A percentile compares a stretch with the other conserved stretches of the same genome.
phyloP scores from a whole-genome alignment of 345 rosid genomes.

The Microthlaspi erraticum region DNA sequence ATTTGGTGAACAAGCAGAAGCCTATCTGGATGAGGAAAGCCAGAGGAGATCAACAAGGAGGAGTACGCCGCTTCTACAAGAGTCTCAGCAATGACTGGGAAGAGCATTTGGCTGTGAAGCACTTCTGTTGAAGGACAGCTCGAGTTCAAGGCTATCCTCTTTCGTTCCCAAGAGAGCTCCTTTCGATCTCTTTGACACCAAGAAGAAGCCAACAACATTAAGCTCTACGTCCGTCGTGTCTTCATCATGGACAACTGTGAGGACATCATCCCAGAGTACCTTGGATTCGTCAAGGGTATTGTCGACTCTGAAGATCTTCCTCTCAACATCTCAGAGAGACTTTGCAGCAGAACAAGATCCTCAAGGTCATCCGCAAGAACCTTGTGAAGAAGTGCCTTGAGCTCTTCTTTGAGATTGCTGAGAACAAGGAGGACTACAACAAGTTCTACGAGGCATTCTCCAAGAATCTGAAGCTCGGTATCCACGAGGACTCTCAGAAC shows the following conservation, averaged over 20 bases:
- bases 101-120: not conserved
- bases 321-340: conserved; percentile 11
- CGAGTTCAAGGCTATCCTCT: conserved; percentile 4
- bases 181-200: not conserved
- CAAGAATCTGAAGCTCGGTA: not conserved
- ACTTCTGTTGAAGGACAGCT: conserved; percentile 7
- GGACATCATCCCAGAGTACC: not conserved
- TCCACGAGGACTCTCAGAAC: not conserved
- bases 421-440: conserved; percentile 10
- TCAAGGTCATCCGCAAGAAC: conserved; percentile 5
- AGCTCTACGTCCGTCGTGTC: not conserved
- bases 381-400: conserved; percentile 2
- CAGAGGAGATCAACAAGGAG: conserved; percentile 1
- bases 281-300: not conserved
- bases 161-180: conserved; percentile 4
- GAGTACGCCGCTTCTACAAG: conserved; percentile 1
- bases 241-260: conserved; percentile 10
- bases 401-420: conserved; percentile 8
- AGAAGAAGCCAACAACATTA: conserved; percentile 9
- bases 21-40: not conserved
- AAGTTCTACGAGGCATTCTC: conserved; percentile 16
- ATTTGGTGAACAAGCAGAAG: not conserved
- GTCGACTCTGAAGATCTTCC: conserved; percentile 6
- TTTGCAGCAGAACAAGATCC: not conserved
- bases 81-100: conserved; percentile 1